Conservation (phyloP, 257 asterid species). For the Gynochthodes officinalis region DNA sequence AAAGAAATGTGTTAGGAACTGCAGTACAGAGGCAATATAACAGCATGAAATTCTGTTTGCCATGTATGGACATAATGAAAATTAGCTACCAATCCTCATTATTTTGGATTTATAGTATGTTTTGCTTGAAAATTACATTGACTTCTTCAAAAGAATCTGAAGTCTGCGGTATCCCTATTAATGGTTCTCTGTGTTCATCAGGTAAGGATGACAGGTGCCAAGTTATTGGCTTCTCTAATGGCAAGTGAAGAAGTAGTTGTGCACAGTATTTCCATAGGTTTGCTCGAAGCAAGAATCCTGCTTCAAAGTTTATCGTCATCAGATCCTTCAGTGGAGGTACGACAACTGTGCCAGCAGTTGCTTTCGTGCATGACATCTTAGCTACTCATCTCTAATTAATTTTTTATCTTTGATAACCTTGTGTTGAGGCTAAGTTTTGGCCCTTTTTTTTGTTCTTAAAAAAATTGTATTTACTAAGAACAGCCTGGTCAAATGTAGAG, state of each 20-base stretch:
- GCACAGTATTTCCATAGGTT: constrained; percentile 46
- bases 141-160: neutral
- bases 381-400: neutral
- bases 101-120: neutral
- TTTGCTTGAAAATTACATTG: neutral
- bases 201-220: constrained; percentile 75
- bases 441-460: neutral
- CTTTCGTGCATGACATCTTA: constrained; percentile 53
- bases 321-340: constrained; percentile 54
- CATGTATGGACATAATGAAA: neutral
- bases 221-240: constrained; percentile 67
- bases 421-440: too few relatives aligned
- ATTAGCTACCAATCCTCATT: neutral
- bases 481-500: neutral
- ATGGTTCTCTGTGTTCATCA: constrained; percentile 18
- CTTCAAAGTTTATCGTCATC: constrained; percentile 46
- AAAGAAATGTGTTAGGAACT: too few relatives aligned
- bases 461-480: neutral
- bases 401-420: neutral
- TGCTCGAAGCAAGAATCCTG: constrained; percentile 52
- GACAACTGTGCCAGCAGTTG: constrained; percentile 61
- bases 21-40: too few relatives aligned
- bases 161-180: neutral
- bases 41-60: too few relatives aligned
- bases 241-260: constrained; percentile 73